Percentiles rank a stretch among this genome's conserved stretches.
These are phyloP conservation scores for Arthromyces matolae DNA, from an alignment of 768 basidiomycete genomes.

Conservation along the genomic window DNA sequence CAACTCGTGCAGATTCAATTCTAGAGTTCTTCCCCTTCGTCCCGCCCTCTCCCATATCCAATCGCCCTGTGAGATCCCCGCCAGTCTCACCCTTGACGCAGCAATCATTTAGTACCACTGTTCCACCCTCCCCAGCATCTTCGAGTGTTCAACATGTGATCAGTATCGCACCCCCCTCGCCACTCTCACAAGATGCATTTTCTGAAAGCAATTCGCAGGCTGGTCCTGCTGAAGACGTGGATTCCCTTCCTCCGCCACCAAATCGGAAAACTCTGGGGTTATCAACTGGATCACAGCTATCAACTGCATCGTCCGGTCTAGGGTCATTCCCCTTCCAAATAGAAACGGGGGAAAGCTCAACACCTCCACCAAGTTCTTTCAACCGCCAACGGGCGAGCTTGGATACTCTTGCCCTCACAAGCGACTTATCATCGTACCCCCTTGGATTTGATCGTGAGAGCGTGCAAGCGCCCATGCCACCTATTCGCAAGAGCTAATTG, in stretches of 20 bases:
- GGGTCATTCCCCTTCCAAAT: constrained; percentile 88
- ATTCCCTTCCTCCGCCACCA: constrained; percentile 48
- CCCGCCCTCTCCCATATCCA: constrained; percentile 86
- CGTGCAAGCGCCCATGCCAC: constrained; percentile 25
- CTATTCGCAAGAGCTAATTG: constrained; percentile 15
- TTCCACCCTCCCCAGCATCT: constrained; percentile 50
- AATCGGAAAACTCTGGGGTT: constrained; percentile 61
- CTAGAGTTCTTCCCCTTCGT: constrained; percentile 87
- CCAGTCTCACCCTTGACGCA: constrained; percentile 70
- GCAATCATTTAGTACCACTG: constrained; percentile 45
- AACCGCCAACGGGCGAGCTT: constrained; percentile 73
- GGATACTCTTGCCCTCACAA: constrained; percentile 81
- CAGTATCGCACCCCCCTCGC: constrained; percentile 46
- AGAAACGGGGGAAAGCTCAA: constrained; percentile 50
- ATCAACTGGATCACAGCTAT: constrained; percentile 74
- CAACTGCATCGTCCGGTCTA: constrained; percentile 75
- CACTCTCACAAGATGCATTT: constrained; percentile 50
- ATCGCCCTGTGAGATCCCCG: constrained; percentile 69
- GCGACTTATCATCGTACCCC: constrained; percentile 80
- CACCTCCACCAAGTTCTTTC: constrained; percentile 33
- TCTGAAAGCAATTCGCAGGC: constrained; percentile 18
- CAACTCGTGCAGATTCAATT: constrained; percentile 78
- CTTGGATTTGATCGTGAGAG: constrained; percentile 64
- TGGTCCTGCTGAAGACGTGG: constrained; percentile 22
- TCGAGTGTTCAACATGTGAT: constrained; percentile 47